Base-by-base conservation (phyloP, 129 eudicot species). In the Helianthus tuberosus region DNA sequence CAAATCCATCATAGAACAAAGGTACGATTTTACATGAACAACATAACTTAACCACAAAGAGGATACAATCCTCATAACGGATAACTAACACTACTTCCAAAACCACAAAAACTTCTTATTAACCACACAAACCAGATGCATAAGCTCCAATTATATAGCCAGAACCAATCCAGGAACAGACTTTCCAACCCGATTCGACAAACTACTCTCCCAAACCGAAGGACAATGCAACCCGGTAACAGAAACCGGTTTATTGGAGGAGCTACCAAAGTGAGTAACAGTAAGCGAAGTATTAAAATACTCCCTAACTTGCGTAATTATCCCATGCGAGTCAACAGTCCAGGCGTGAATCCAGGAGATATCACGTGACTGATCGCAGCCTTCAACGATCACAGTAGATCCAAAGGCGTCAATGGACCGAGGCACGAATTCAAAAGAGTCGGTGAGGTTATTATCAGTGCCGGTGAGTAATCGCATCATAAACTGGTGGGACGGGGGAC, bases 381-480 rank as follows among this genome's bases (percentile, higher is more conserved):
- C 97, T 69, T 94, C 99, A 35, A 85, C 99, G 48, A 94, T 85
- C 53, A 94, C 96, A 11, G 83, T 86, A 14, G 89, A 74, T 41
- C 97, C 99, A 35, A 94, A 86, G 75, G 93, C 89, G 75, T 81
- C 80, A 47, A 91, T 20, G 8, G 97, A 73, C 20, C 66, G 88
- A 17, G 97, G 99, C 10, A 29, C 68, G 76, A 94, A 94, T 2
- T 55, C 6, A 68, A 94, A 91, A 1, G 75, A 63, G 25, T 73
- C 76, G 15, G 74, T 0, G 38, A 23, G 48, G 66, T n/a, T n/a
- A n/a, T n/a, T 62, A 11, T 71, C 82, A 17, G 87, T 75, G 46
- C 99, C 99, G 73, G 97, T 94, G 71, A 94, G 96, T 43, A 94
- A 78, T 81, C 77, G 97, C 97, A 88, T 88, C 93, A 94, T 84